Percentiles rank a stretch among this genome's conserved stretches.
Evolutionary conservation across 2,329 filamentous ascomycete genomes (phyloP).

Genomic region (Ophiostoma ulmi): DNA sequence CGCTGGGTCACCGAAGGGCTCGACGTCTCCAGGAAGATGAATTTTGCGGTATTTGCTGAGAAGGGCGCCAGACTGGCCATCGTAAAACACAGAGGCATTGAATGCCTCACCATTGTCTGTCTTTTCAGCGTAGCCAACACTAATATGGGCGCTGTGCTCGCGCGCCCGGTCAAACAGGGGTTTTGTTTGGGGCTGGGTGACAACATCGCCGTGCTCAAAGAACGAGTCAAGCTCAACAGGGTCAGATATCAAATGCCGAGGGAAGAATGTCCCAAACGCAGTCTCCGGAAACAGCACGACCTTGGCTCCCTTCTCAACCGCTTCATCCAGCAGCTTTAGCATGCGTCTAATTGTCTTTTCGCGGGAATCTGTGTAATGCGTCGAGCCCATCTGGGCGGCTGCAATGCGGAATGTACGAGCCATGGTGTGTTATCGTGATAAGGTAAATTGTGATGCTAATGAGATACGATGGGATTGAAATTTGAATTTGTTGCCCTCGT

Average conservation of each 20-base stretch:
- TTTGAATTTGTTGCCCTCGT: neutral
- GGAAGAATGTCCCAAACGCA: conserved; percentile 54
- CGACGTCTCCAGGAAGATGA: conserved; percentile 49
- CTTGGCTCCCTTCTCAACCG: conserved; percentile 41
- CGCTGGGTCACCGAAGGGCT: conserved; percentile 46
- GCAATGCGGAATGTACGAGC: conserved; percentile 35
- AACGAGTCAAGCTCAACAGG: conserved; percentile 42
- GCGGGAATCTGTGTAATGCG: conserved; percentile 39
- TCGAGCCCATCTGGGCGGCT: conserved; percentile 50
- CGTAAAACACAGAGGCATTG: conserved; percentile 50
- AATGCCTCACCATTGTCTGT: conserved; percentile 36
- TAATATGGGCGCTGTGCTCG: conserved; percentile 45
- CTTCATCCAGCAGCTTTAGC: conserved; percentile 44
- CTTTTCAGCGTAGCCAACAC: conserved; percentile 50
- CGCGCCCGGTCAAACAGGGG: conserved; percentile 47
- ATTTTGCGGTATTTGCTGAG: conserved; percentile 52
- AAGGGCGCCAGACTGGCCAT: conserved; percentile 39
- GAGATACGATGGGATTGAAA: neutral
- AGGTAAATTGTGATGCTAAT: neutral
- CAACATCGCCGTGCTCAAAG: conserved; percentile 46
- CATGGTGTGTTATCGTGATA: conserved; percentile 13
- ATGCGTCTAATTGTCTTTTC: conserved; percentile 44
- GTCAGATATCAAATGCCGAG: conserved; percentile 45
- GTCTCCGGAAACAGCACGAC: conserved; percentile 51
- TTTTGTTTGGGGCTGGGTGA: conserved; percentile 42